Conservation (phyloP, 75 land plant species). For the Chamaecyparis obtusa region DNA sequence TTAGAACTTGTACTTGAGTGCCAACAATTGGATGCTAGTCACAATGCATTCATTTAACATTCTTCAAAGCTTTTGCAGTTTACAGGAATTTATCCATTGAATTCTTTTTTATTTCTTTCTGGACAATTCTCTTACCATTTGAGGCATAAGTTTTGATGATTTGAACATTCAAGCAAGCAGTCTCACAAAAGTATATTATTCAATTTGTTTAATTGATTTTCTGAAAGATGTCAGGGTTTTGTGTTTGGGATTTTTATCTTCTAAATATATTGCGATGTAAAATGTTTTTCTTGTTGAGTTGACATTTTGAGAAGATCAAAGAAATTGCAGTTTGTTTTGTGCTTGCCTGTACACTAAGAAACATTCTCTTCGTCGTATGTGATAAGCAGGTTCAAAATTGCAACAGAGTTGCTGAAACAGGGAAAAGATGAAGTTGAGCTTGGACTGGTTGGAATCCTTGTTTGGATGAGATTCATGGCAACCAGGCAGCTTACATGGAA, state of each 20-base stretch:
- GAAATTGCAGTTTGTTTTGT: background rate
- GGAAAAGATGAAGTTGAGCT: conserved; percentile 73
- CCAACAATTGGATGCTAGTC: background rate
- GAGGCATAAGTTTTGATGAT: background rate
- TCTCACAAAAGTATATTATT: background rate
- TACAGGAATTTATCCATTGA: background rate
- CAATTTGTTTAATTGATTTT: background rate
- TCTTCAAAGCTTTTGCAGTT: background rate
- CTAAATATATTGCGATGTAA: background rate
- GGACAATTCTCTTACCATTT: background rate
- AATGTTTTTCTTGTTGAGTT: background rate
- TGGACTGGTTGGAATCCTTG: conserved; percentile 87
- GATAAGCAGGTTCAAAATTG: conserved; percentile 80
- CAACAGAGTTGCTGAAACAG: conserved; percentile 58
- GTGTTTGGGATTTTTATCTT: background rate
- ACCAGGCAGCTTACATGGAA: conserved; percentile 96
- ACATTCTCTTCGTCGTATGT: background rate
- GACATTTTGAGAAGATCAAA: background rate
- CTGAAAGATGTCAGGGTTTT: background rate
- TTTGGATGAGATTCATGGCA: conserved; percentile 99
- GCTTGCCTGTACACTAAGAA: background rate
- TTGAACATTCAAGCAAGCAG: background rate
- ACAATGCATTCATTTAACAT: background rate
- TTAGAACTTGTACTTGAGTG: background rate
- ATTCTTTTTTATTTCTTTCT: background rate